phyloP scores from a whole-genome alignment of 2,329 filamentous ascomycete genomes.

The Amphichorda felina region DNA sequence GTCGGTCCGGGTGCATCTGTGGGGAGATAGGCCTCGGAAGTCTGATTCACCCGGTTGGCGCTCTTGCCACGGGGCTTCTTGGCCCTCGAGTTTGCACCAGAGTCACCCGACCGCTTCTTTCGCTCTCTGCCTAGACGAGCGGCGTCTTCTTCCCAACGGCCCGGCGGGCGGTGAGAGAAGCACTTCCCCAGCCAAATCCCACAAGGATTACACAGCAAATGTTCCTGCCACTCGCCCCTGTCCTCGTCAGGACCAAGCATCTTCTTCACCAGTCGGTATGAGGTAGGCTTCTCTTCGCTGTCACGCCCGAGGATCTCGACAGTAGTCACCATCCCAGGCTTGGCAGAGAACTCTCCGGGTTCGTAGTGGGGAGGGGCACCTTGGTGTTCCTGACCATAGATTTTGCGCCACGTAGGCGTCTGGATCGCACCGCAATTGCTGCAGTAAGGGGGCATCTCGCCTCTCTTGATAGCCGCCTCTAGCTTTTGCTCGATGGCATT shows the following conservation, averaged over 20 bases:
- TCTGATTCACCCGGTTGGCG: conserved; percentile 29
- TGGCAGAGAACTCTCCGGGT: conserved; percentile 49
- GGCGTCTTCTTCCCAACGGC: conserved; percentile 66
- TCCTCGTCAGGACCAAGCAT: conserved; percentile 49
- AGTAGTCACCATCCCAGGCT: conserved; percentile 61
- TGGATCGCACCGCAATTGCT: conserved; percentile 90
- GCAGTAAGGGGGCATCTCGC: conserved; percentile 80
- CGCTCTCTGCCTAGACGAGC: conserved; percentile 38
- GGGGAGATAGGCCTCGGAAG: conserved; percentile 40
- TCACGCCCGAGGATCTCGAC: conserved; percentile 57
- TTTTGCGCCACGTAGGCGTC: conserved; percentile 91
- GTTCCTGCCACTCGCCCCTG: conserved; percentile 55
- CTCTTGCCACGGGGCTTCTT: conserved; percentile 39
- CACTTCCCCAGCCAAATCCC: conserved; percentile 91
- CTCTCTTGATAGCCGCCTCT: conserved; percentile 56
- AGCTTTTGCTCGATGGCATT: conserved; percentile 46
- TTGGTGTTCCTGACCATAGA: conserved; percentile 66
- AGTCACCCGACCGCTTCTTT: conserved; percentile 32
- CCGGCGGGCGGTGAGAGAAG: conserved; percentile 68
- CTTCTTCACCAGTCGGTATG: conserved; percentile 72
- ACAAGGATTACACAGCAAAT: conserved; percentile 87
- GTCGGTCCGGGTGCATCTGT: conserved; percentile 39
- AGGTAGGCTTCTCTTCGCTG: conserved; percentile 46
- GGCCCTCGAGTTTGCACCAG: conserved; percentile 22
- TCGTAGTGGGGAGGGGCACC: conserved; percentile 55